A percentile compares a stretch with the other conserved stretches of the same genome.
These are phyloP conservation scores for Psophocarpus tetragonolobus DNA, from an alignment of 306 rosid genomes.

Conservation along the genomic window DNA sequence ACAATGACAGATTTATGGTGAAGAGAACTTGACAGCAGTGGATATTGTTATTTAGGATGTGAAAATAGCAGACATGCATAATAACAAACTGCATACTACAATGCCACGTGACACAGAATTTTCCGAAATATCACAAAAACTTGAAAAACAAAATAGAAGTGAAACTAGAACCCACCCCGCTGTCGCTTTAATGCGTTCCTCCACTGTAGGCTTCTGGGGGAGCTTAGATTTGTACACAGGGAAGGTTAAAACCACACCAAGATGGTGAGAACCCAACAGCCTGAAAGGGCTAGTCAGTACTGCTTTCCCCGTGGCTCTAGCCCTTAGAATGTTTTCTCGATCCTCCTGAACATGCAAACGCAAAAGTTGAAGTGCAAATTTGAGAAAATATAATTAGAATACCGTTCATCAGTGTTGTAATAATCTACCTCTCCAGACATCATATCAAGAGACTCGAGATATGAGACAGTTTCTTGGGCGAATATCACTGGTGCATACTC, in stretches of 20 bases:
- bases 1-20: neutral
- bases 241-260: conserved; percentile 92
- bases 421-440: conserved; percentile 90
- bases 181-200: conserved; percentile 69
- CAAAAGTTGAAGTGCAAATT: neutral
- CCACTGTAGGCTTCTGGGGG: conserved; percentile 55
- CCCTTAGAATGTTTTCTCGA: conserved; percentile 83
- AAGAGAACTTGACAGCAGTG: neutral
- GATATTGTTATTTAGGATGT: neutral
- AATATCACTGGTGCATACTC: conserved; percentile 92
- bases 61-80: neutral
- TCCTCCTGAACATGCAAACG: conserved; percentile 65
- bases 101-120: neutral
- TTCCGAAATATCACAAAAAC: neutral
- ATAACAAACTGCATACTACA: neutral
- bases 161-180: conserved; percentile 63
- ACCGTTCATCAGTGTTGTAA: neutral
- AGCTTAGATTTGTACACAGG: conserved; percentile 90
- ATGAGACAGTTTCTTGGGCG: conserved; percentile 76
- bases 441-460: conserved; percentile 84
- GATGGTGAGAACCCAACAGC: conserved; percentile 83
- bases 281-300: conserved; percentile 88
- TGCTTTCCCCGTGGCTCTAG: conserved; percentile 93
- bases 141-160: neutral
- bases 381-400: conserved; percentile 17